A percentile compares a stretch with the other conserved stretches of the same genome.
phyloP scores from a whole-genome alignment of 495 filamentous ascomycete species.

The Xylaria acuta region DNA sequence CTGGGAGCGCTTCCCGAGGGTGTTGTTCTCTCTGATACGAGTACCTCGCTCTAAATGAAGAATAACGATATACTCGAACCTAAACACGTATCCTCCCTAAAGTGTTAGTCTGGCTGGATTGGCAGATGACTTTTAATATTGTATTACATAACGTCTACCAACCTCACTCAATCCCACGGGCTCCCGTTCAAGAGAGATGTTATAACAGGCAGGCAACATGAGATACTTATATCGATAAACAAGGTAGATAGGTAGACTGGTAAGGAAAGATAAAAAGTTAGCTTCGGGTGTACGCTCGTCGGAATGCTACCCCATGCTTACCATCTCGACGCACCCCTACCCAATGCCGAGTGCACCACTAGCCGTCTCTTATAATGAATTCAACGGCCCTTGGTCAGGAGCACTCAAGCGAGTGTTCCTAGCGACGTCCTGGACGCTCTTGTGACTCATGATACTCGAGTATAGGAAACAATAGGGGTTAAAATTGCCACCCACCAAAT shows the following conservation, averaged over 20 bases:
- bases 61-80: not conserved
- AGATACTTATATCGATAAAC: not conserved
- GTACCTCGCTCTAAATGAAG: not conserved
- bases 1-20: not conserved
- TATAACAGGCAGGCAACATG: not conserved
- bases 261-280: not conserved
- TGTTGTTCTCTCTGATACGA: too few relatives aligned
- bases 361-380: not conserved
- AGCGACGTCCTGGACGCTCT: not conserved
- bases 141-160: not conserved
- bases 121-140: not conserved
- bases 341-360: not conserved
- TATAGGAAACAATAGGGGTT: not conserved
- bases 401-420: not conserved
- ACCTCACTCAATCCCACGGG: not conserved
- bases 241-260: not conserved
- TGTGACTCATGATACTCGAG: not conserved
- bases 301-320: slow-evolving; percentile 11
- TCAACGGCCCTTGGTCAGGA: not conserved
- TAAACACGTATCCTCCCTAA: not conserved
- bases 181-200: not conserved
- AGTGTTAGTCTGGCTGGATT: not conserved
- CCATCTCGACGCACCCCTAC: slow-evolving; percentile 6
- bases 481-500: not conserved
- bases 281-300: not conserved